These are phyloP conservation scores for Candolleomyces eurysporus DNA, from an alignment of 768 basidiomycete genomes.

Conservation along the genomic window DNA sequence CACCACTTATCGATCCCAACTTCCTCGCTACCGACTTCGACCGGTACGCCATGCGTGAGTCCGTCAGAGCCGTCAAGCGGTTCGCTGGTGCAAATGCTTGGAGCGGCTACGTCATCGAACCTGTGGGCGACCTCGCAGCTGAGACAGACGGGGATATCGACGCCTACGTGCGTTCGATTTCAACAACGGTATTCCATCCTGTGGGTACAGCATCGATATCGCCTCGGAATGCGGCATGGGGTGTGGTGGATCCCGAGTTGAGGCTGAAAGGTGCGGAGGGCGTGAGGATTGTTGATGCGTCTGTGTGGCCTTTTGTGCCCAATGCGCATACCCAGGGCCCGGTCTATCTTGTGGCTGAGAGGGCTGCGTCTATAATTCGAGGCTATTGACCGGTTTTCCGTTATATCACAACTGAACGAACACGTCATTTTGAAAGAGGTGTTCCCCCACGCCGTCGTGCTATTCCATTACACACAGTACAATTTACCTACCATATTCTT, in stretches of 20 bases:
- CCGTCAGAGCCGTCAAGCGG: slow-evolving; percentile 15
- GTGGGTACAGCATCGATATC: slow-evolving; percentile 30
- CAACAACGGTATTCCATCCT: slow-evolving; percentile 26
- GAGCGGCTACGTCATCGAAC: slow-evolving; percentile 19
- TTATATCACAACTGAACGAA: not conserved
- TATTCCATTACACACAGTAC: no score
- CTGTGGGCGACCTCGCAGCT: slow-evolving; percentile 10
- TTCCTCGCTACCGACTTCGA: slow-evolving; percentile 21
- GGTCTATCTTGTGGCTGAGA: slow-evolving; percentile 33
- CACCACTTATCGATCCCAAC: slow-evolving; percentile 23
- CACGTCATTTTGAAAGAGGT: not conserved
- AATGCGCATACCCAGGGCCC: slow-evolving; percentile 34
- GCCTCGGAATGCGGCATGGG: slow-evolving; percentile 18
- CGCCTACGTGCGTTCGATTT: slow-evolving; percentile 18
- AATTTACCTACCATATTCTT: no score
- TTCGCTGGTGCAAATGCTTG: slow-evolving; percentile 20
- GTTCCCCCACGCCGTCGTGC: no score
- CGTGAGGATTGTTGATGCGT: slow-evolving; percentile 37
- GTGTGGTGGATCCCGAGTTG: slow-evolving; percentile 21
- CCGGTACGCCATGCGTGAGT: slow-evolving; percentile 17
- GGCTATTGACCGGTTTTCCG: not conserved
- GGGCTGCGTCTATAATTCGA: slow-evolving; percentile 16
- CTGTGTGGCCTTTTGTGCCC: slow-evolving; percentile 30
- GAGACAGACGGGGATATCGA: slow-evolving; percentile 24
- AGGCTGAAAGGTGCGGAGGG: slow-evolving; percentile 32